These are phyloP conservation scores for Blastobotrys illinoisensis DNA, from an alignment of 1,139 yeast species.

Conservation along the genomic window DNA sequence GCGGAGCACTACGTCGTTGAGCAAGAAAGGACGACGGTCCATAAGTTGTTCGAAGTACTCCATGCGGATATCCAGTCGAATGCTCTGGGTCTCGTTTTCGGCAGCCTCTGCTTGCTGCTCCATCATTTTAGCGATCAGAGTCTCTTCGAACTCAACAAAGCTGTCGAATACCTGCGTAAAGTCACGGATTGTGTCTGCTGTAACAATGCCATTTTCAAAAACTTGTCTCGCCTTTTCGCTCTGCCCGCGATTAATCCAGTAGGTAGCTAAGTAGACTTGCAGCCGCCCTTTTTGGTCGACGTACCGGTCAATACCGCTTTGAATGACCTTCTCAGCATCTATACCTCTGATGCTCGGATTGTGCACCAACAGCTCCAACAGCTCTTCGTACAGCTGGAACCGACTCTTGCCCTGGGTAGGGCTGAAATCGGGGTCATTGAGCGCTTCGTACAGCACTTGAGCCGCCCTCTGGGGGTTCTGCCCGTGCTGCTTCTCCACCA, in stretches of 20 bases:
- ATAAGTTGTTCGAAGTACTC: conserved; percentile 51
- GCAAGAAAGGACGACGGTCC: conserved; percentile 47
- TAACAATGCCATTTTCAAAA: conserved; percentile 43
- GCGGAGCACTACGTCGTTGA: conserved; percentile 63
- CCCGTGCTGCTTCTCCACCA: conserved; percentile 12
- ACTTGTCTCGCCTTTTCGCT: conserved; percentile 43
- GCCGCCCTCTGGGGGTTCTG: conserved; percentile 21
- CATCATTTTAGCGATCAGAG: conserved; percentile 38
- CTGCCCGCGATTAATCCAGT: conserved; percentile 38
- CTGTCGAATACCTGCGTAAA: conserved; percentile 62
- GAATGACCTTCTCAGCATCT: conserved; percentile 36
- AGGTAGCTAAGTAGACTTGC: conserved; percentile 47
- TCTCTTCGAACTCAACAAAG: conserved; percentile 59
- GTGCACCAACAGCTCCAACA: conserved; percentile 42
- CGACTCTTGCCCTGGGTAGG: conserved; percentile 37
- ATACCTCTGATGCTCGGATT: conserved; percentile 17
- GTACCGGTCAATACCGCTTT: conserved; percentile 41
- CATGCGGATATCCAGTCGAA: conserved; percentile 41
- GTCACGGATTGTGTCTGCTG: conserved; percentile 51
- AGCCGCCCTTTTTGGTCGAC: conserved; percentile 59
- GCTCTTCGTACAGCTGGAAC: conserved; percentile 43
- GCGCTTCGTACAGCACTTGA: conserved; percentile 29
- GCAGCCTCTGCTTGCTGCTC: no score
- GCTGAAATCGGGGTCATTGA: conserved; percentile 32
- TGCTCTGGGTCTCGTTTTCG: conserved; percentile 23